These are phyloP conservation scores for Stachybotrys elegans DNA, from an alignment of 2,329 filamentous ascomycete genomes.

Conservation along the genomic window DNA sequence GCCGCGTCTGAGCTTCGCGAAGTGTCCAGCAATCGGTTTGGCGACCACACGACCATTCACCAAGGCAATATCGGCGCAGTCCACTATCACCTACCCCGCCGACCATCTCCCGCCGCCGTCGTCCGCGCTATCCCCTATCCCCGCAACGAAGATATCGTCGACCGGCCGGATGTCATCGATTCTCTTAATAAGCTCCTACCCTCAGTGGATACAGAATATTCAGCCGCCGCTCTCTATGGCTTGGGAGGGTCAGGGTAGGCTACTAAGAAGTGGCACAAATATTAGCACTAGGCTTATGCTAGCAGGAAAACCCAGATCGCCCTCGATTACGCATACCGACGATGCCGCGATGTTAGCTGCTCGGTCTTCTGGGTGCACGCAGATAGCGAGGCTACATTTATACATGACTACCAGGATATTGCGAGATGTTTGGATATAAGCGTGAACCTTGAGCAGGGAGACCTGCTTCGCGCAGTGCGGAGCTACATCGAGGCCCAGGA, in stretches of 20 bases:
- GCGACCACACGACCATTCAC: background rate
- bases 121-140: conserved; percentile 8
- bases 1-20: conserved; percentile 6
- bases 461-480: conserved; percentile 14
- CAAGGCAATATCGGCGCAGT: conserved; percentile 2
- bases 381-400: conserved; percentile 24
- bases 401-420: conserved; percentile 23
- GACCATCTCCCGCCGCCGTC: background rate
- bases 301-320: conserved; percentile 33
- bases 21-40: conserved; percentile 3
- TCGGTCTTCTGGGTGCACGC: conserved; percentile 33
- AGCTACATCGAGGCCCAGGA: conserved; percentile 10
- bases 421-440: conserved; percentile 17
- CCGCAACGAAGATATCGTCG: conserved; percentile 11
- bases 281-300: background rate
- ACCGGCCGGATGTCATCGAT: conserved; percentile 2
- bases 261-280: background rate
- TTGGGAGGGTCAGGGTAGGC: conserved; percentile 12
- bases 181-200: conserved; percentile 8
- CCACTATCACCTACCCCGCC: conserved; percentile 1
- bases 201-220: background rate
- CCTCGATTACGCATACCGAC: conserved; percentile 26
- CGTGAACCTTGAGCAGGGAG: conserved; percentile 11
- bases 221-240: conserved; percentile 11
- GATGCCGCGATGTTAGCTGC: conserved; percentile 13